Evolutionary conservation across 805 yeast genomes (phyloP).

Genomic region (Scheffersomyces amazonensis): DNA sequence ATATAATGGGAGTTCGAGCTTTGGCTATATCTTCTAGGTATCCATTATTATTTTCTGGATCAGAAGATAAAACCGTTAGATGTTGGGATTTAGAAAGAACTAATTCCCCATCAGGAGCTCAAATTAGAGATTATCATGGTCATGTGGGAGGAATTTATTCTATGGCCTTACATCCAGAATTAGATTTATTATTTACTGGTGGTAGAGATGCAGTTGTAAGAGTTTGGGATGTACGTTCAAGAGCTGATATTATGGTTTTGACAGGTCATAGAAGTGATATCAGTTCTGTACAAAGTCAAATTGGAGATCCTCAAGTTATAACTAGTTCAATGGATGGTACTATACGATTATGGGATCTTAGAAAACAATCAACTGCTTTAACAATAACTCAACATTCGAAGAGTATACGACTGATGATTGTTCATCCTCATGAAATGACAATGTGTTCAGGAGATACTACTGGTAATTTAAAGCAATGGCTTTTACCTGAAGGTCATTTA

Average conservation of each 20-base stretch:
- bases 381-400: constrained; percentile 84
- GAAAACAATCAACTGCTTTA: constrained; percentile 69
- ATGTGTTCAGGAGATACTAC: constrained; percentile 80
- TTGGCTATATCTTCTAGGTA: constrained; percentile 68
- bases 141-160: constrained; percentile 88
- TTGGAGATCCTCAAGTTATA: constrained; percentile 81
- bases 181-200: constrained; percentile 80
- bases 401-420: constrained; percentile 68
- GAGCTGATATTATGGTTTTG: constrained; percentile 69
- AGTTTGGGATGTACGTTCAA: constrained; percentile 91
- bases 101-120: constrained; percentile 48
- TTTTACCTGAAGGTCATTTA: constrained; percentile 71
- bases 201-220: constrained; percentile 85
- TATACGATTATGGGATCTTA: constrained; percentile 84
- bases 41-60: constrained; percentile 87
- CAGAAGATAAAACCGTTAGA: constrained; percentile 88
- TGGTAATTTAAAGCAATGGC: constrained; percentile 76
- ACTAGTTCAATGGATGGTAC: constrained; percentile 85
- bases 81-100: constrained; percentile 96
- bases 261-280: constrained; percentile 81
- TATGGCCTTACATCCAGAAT: constrained; percentile 80
- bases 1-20: constrained; percentile 83
- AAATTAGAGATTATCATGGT: constrained; percentile 86
- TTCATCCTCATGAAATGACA: constrained; percentile 69
- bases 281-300: constrained; percentile 62